Evolutionary conservation across 176 grass and related monocot genomes (phyloP), one percentile per base, ranked within the genome.

Genomic region (Secale cereale): DNA sequence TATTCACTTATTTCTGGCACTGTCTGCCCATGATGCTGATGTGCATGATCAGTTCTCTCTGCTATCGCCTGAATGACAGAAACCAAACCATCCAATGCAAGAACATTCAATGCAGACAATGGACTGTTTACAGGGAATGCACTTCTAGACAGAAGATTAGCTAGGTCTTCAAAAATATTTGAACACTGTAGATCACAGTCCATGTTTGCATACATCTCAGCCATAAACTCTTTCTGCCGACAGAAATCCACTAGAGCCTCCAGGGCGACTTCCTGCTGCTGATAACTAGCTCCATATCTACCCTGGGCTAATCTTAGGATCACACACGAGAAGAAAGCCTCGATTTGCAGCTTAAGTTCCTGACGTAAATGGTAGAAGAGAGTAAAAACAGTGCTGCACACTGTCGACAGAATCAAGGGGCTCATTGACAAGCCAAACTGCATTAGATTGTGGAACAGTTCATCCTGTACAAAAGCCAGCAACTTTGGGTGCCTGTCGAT

Each of bases 191-290:
- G 89, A 81, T 99, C 93, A 82, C 97, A 99, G 63, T 99, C 97
- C 83, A 99, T 96, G 79, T 99, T 99, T 3, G 82, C 92, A 92
- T 96, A 96, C 97, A 99, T 99, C 86, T 99, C 97, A 25, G 91
- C 90, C 93, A 99, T 96, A 77, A 99, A 99, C 72, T 90, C 89
- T 87, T 96, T 96, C 80, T 99, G 97, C 85, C 93, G 85, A 60
- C 97, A 99, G 76, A 97, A 97, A 87, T 99, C 97, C 59, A 96
- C 88, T n/a, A 99, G 81, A 87, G 91, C 89, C 85, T 99, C 97
- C 86, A 96, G 67, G 14, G 93, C 93, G 17, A 99, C 93, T 87
- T 99, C 97, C 80, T 99, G 93, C 82, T 96, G 97, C 82, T 99
- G 93, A 81, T 92, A 99, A 78, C 91, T 95, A 85, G 93, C 88